phyloP scores from a whole-genome alignment of 495 filamentous ascomycete genomes.

The Tuber microsphaerosporum region DNA sequence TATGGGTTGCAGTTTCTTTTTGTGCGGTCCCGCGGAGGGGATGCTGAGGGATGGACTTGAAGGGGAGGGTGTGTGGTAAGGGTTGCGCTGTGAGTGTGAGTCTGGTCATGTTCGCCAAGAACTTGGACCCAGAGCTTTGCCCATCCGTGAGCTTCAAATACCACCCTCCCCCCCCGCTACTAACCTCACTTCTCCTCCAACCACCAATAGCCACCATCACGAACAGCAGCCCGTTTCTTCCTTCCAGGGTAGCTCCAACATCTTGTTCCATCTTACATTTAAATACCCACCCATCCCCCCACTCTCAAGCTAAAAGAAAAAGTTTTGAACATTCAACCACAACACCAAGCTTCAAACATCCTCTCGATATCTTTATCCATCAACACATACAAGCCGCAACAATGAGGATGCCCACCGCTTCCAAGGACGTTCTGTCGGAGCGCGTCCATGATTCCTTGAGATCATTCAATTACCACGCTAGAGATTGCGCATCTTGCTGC shows the following conservation, averaged over 20 bases:
- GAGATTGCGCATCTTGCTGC: slow-evolving; percentile 15
- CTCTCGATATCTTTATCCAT: not conserved
- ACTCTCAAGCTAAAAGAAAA: not conserved
- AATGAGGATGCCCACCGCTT: not conserved
- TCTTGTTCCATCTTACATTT: not conserved
- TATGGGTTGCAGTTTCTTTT: not conserved
- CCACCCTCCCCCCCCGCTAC: not conserved
- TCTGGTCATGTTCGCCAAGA: not conserved
- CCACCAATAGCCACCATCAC: not conserved
- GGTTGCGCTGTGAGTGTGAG: not conserved
- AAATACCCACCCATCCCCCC: not conserved
- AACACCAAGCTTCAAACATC: not conserved
- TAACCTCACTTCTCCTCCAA: not conserved
- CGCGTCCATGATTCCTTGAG: slow-evolving; percentile 22
- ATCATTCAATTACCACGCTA: slow-evolving; percentile 23
- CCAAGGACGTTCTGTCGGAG: not conserved
- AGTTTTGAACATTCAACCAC: not conserved
- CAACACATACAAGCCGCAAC: not conserved
- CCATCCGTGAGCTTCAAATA: not conserved
- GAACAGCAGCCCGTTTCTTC: not conserved
- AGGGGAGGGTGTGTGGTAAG: not conserved
- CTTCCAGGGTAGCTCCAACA: not conserved
- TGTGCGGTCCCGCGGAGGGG: not conserved
- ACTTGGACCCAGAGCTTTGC: not conserved
- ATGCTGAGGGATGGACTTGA: not conserved